Evolutionary conservation across 805 yeast genomes (phyloP).

Genomic region (Pichia eremophila): DNA sequence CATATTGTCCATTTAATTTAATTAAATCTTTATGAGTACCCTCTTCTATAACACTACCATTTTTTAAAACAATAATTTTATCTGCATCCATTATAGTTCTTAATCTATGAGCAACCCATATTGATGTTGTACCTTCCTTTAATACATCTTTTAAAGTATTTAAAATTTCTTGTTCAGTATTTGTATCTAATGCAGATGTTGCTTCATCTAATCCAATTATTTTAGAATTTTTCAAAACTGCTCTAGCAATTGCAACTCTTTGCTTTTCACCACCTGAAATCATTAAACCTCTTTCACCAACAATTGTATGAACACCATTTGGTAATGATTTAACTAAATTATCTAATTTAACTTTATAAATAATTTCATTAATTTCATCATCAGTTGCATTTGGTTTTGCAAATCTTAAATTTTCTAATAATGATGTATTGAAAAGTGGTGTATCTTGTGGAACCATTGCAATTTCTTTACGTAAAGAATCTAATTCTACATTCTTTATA

Average conservation of each 20-base stretch:
- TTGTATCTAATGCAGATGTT: constrained; percentile 92
- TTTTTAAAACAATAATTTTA: constrained; percentile 76
- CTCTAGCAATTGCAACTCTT: constrained; percentile 84
- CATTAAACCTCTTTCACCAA: constrained; percentile 98
- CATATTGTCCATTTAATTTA: constrained; percentile 52
- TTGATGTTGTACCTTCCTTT: constrained; percentile 55
- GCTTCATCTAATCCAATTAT: constrained; percentile 96
- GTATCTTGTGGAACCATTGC: constrained; percentile 98
- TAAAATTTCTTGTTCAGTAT: constrained; percentile 81
- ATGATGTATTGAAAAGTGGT: constrained; percentile 87
- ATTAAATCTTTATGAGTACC: constrained; percentile 71
- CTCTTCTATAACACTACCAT: constrained; percentile 77
- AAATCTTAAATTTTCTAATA: constrained; percentile 77
- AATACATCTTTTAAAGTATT: constrained; percentile 65
- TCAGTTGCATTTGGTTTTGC: constrained; percentile 70
- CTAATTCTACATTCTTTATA: constrained; percentile 62
- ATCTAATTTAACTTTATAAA: constrained; percentile 62
- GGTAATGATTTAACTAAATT: constrained; percentile 62
- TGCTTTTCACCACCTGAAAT: constrained; percentile 99
- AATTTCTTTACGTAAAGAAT: constrained; percentile 59
- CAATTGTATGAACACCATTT: constrained; percentile 74
- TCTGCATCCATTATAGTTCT: constrained; percentile 93
- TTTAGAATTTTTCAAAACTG: constrained; percentile 77
- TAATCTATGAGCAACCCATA: constrained; percentile 88
- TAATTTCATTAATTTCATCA: constrained; percentile 56